Percentiles rank a stretch among this genome's conserved stretches.
These are phyloP conservation scores for Metarhizium rileyi DNA, from an alignment of 2,329 filamentous ascomycete species.

Conservation along the genomic window DNA sequence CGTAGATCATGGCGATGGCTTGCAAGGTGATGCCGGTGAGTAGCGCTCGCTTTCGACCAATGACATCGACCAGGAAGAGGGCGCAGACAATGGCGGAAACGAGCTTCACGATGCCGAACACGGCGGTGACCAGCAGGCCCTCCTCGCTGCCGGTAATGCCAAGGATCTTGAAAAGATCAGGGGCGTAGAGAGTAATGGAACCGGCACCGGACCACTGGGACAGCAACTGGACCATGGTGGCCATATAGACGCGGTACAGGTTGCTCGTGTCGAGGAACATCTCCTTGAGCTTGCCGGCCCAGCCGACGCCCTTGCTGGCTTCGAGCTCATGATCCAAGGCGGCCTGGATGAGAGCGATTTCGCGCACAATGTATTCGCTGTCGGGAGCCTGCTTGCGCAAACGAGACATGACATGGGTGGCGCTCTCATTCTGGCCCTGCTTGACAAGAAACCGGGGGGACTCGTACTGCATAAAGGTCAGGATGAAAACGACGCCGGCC, in stretches of 20 bases:
- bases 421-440: slow-evolving; percentile 48
- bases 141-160: slow-evolving; percentile 60
- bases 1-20: slow-evolving; percentile 50
- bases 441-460: slow-evolving; percentile 65
- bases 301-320: slow-evolving; percentile 56
- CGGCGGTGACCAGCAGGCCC: slow-evolving; percentile 61
- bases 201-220: slow-evolving; percentile 66
- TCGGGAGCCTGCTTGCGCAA: slow-evolving; percentile 50
- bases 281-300: slow-evolving; percentile 57
- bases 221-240: slow-evolving; percentile 59
- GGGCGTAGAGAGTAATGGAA: slow-evolving; percentile 67
- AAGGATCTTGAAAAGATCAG: slow-evolving; percentile 62
- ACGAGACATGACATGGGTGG: slow-evolving; percentile 42
- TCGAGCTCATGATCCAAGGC: slow-evolving; percentile 63
- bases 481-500: slow-evolving; percentile 57
- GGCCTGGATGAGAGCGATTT: slow-evolving; percentile 54
- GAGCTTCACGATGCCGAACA: slow-evolving; percentile 70
- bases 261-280: slow-evolving; percentile 59
- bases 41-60: slow-evolving; percentile 62
- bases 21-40: slow-evolving; percentile 52
- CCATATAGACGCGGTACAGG: slow-evolving; percentile 62
- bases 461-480: slow-evolving; percentile 61
- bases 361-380: slow-evolving; percentile 50
- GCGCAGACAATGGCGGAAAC: slow-evolving; percentile 57
- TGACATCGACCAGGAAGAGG: slow-evolving; percentile 68